Evolutionary conservation across 139 green algal genomes (phyloP), one percentile per base, ranked within the genome.

Genomic region (Prasinococcaceae sp.): DNA sequence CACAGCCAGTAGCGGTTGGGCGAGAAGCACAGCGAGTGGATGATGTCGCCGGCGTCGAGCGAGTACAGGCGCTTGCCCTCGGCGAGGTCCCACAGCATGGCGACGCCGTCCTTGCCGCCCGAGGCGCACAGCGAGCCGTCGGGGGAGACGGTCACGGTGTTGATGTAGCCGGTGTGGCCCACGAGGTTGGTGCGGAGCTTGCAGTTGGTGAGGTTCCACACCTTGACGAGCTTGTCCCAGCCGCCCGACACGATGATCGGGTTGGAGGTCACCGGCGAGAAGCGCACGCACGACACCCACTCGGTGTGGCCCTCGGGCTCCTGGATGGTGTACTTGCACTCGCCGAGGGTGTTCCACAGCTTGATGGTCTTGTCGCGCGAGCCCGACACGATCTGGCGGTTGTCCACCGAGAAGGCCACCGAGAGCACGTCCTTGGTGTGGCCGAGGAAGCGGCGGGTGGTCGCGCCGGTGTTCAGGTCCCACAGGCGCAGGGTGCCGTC

Each of bases 1-100:
- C 84, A 94, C 74, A 98, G 82, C 90, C 90, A 98, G 80, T 96
- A 95, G 70, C 90, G 79, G 83, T 97, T 98, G 67, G 92, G 92
- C 10, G 80, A 93, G 84, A 97, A 98, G 75, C 74, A 84, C 22
- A 99, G 80, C 35, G 81, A 69, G 73, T 98, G 79, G 81, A 99
- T 99, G 81, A 96, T 88, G 67, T 96, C 84, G 37, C 76, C 77
- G 32, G 92, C 86, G 46, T 98, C 92, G 64, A 99, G 77, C 53
- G 65, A 81, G 83, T 99, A 99, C 50, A 99, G 79, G 53, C 89
- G 74, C 86, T 99, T 99, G 77, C 88, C 92, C 79, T 98, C 92
- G 22, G 82, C 75, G 54, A 99, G 77, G 61, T 99, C 92, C 92
- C 90, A 99, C 65, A 99, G 83, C 84, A 98, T 98, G 55, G 90